Base-by-base conservation (phyloP, 768 basidiomycete genomes). In the Gloeopeniophorella convolvens region DNA sequence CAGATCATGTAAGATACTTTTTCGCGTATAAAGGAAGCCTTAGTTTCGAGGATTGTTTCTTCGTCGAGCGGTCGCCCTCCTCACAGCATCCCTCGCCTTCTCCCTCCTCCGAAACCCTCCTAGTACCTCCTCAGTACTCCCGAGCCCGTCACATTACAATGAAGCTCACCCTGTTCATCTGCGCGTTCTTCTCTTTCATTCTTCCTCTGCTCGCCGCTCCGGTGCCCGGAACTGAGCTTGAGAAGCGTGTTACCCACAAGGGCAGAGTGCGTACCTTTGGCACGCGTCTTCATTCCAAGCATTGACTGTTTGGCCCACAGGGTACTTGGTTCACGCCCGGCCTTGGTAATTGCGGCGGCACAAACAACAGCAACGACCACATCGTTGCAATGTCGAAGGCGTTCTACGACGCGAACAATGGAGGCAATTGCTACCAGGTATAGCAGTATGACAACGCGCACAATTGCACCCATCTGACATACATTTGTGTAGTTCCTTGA, bases 201-300 rank as follows among this genome's bases (percentile, higher is more conserved):
- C 58, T 74, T 49, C 54, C 70, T 42, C 62, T 64, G 34, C 58
- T 75, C 51, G 78, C 77, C 16, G 66, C 74, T 7, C 79, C 80
- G 23, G 58, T 78, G 8, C 67, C 74, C 23, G 59, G 63, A 52
- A 58, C 66, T 59, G 59, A 26, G 23, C 69, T 82, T 30, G 72
- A 74, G 51, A 79, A 74, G 63, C 75, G 85, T 45, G 57, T 68
- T 34, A 74, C 77, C 0, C 80, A 74, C 58, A 60, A 57, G 6
- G 86, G 86, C 34, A 68, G 70, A 55, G 86, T 86, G 63, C 55
- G 78, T 69, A 23, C 32, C 9, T 13, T 18, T 42, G n/a, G 3
- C 9, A 18, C 20, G 24, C 12, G 24, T 28, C 6, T 20, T 54
- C 36, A 48, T 46, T 46, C 13, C 35, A 32, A 34, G 34, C 28